Evolutionary conservation across 306 rosid genomes (phyloP).

Genomic region (Trifolium dubium): DNA sequence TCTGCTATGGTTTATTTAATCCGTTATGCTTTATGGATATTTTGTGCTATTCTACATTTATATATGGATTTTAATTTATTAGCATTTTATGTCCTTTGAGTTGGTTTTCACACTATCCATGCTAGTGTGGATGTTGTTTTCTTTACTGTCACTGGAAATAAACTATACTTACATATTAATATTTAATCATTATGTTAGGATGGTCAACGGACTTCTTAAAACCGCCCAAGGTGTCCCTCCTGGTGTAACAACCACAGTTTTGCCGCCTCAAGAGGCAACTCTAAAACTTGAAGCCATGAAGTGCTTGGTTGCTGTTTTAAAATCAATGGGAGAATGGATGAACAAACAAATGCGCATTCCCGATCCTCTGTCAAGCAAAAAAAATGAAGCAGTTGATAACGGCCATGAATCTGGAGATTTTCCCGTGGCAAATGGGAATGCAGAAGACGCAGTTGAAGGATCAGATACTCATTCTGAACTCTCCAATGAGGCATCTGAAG

Average conservation of each 20-base stretch:
- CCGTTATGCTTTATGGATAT: constrained; percentile 23
- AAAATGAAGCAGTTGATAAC: constrained; percentile 62
- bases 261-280: constrained; percentile 94
- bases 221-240: constrained; percentile 98
- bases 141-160: constrained; percentile 30
- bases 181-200: constrained; percentile 57
- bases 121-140: constrained; percentile 24
- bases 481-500: constrained; percentile 82
- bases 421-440: constrained; percentile 77
- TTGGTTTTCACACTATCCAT: constrained; percentile 19
- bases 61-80: constrained; percentile 37
- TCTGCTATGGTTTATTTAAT: constrained; percentile 46
- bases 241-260: constrained; percentile 80
- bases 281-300: constrained; percentile 96
- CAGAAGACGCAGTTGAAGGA: constrained; percentile 79
- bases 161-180: constrained; percentile 22
- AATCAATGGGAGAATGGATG: constrained; percentile 97
- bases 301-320: constrained; percentile 84
- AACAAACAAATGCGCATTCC: constrained; percentile 95
- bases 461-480: constrained; percentile 87
- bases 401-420: constrained; percentile 64
- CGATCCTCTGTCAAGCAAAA: constrained; percentile 76
- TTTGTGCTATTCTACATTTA: constrained; percentile 22
- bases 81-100: constrained; percentile 26
- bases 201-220: constrained; percentile 99